These are phyloP conservation scores for Wallacemonas sp. DNA, from an alignment of 208 protist species.

Conservation along the genomic window DNA sequence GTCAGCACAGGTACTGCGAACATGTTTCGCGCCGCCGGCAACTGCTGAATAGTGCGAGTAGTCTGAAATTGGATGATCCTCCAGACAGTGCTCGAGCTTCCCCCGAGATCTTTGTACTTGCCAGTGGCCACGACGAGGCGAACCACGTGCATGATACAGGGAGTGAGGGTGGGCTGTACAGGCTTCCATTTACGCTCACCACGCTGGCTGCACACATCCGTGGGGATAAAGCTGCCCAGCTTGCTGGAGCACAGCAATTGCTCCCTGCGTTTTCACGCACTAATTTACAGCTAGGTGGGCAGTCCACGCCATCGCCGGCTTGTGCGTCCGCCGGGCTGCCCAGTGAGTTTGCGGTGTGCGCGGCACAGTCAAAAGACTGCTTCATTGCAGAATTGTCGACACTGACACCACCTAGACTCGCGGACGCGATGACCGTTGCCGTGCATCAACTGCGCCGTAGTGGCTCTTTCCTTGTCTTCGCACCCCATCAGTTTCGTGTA, in stretches of 20 bases:
- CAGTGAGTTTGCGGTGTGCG: background rate
- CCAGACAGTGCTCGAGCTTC: no score
- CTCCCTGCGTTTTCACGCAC: background rate
- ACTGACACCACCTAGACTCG: background rate
- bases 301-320: background rate
- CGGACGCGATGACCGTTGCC: background rate
- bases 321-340: background rate
- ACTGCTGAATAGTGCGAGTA: background rate
- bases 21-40: background rate
- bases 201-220: background rate
- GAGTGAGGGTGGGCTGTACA: background rate
- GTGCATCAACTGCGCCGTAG: background rate
- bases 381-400: background rate
- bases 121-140: no score
- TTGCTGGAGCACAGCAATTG: background rate
- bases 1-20: background rate
- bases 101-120: background rate
- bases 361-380: conserved; percentile 5
- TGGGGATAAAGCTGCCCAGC: background rate
- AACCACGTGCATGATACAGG: background rate
- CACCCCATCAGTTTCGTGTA: background rate
- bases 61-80: no score
- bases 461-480: background rate
- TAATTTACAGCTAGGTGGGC: background rate
- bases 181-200: background rate